These are phyloP conservation scores for Margaritispora aquatica DNA, from an alignment of 495 filamentous ascomycete species.

Conservation along the genomic window DNA sequence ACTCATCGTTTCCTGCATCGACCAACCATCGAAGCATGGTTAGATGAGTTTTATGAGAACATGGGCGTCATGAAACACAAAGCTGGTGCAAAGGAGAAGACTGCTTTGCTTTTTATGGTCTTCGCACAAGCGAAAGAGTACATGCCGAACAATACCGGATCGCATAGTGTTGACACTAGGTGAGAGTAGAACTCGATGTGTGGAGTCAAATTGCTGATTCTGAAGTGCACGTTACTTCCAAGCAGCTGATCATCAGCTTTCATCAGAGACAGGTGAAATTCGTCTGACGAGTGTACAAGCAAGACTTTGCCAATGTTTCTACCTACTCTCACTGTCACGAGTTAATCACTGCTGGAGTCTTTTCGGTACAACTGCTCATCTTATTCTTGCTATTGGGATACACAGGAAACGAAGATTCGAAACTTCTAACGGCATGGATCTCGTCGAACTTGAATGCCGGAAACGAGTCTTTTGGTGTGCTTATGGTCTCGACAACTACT, in stretches of 20 bases:
- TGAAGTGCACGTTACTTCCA: constrained; percentile 29
- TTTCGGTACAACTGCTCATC: constrained; percentile 34
- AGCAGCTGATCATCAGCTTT: constrained; percentile 29
- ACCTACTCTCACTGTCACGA: constrained; percentile 31
- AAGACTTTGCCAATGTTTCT: constrained; percentile 33
- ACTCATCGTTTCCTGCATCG: constrained; percentile 34
- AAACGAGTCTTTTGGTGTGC: constrained; percentile 54
- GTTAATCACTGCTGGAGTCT: constrained; percentile 36
- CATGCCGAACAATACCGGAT: not conserved
- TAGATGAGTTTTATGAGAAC: constrained; percentile 29
- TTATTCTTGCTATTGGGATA: constrained; percentile 29
- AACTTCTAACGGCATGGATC: constrained; percentile 25
- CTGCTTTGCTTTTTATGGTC: constrained; percentile 28
- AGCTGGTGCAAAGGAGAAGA: constrained; percentile 16
- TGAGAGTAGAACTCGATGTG: constrained; percentile 28
- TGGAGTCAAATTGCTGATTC: constrained; percentile 20
- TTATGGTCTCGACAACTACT: constrained; percentile 50
- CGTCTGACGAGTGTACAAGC: constrained; percentile 32
- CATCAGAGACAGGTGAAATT: constrained; percentile 27
- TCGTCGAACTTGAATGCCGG: constrained; percentile 27
- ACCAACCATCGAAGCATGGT: constrained; percentile 28
- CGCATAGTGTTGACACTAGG: constrained; percentile 29
- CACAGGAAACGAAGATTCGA: constrained; percentile 25
- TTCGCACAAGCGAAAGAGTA: constrained; percentile 23
- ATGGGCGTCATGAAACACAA: constrained; percentile 18